Evolutionary conservation across 2,329 filamentous ascomycete genomes (phyloP).

Genomic region (Pseudogymnoascus sp.): DNA sequence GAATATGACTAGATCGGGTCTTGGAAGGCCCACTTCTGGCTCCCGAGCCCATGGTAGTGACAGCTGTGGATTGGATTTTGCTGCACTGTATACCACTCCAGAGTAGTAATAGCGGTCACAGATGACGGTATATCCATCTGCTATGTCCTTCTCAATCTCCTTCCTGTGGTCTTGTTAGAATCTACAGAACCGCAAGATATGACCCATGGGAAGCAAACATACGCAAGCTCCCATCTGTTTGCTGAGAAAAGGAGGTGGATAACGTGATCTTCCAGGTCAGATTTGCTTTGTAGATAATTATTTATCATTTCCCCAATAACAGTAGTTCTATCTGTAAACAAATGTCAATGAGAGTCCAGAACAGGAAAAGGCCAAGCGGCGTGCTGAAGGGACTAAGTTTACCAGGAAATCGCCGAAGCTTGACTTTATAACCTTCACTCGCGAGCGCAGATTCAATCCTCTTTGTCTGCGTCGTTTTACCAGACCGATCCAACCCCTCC

Average conservation of each 20-base stretch:
- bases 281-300: conserved; percentile 51
- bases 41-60: conserved; percentile 71
- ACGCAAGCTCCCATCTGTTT: conserved; percentile 57
- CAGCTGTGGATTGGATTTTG: conserved; percentile 67
- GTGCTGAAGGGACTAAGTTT: conserved; percentile 13
- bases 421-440: conserved; percentile 41
- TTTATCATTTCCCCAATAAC: conserved; percentile 63
- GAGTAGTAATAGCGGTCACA: conserved; percentile 94
- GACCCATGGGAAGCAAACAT: conserved; percentile 7
- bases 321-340: conserved; percentile 51
- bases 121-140: conserved; percentile 64
- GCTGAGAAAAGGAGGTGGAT: conserved; percentile 68
- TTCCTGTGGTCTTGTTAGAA: conserved; percentile 30
- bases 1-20: conserved; percentile 82
- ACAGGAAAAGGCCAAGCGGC: neutral
- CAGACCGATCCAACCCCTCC: conserved; percentile 63
- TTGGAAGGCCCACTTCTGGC: conserved; percentile 78
- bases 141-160: conserved; percentile 46
- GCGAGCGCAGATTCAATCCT: conserved; percentile 46
- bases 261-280: conserved; percentile 58
- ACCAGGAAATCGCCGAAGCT: conserved; percentile 61
- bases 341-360: conserved; percentile 14
- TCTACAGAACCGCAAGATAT: conserved; percentile 23
- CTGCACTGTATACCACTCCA: conserved; percentile 85
- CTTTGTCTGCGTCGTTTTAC: conserved; percentile 64